Conservation (phyloP, 352 stramenopile genomes). For the Phytophthora foliorum region DNA sequence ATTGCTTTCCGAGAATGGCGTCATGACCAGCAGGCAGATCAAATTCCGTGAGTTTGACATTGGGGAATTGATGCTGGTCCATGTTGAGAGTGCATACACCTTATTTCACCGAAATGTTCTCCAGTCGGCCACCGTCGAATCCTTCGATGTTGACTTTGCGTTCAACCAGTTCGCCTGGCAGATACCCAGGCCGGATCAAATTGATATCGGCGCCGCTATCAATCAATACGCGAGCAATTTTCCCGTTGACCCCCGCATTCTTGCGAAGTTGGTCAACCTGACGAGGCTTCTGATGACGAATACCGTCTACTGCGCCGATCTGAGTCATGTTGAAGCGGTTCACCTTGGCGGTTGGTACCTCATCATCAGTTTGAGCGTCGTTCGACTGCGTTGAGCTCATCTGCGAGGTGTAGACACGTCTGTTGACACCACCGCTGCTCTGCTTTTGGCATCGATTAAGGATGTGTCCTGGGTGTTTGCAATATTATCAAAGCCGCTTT, state of each 20-base stretch:
- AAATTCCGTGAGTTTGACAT: neutral
- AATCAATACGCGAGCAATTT: neutral
- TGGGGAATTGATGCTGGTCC: neutral
- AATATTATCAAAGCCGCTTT: neutral
- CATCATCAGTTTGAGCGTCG: neutral
- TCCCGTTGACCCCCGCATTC: neutral
- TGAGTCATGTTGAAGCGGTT: neutral
- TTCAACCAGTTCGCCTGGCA: neutral
- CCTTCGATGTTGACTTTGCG: neutral
- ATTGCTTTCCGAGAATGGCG: neutral
- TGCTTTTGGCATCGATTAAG: neutral
- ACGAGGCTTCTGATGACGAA: too few species aligned
- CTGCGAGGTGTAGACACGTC: neutral
- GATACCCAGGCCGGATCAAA: neutral
- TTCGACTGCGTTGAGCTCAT: neutral
- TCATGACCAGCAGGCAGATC: neutral
- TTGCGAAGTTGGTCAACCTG: neutral
- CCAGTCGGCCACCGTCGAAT: neutral
- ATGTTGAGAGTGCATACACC: too few species aligned
- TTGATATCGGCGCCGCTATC: neutral
- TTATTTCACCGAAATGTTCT: neutral
- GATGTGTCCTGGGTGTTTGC: neutral
- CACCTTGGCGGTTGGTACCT: neutral
- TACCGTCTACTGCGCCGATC: neutral
- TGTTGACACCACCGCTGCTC: neutral